These are phyloP conservation scores for Coemansia sp. DNA, from an alignment of 192 early-diverging fungal species.

Conservation along the genomic window DNA sequence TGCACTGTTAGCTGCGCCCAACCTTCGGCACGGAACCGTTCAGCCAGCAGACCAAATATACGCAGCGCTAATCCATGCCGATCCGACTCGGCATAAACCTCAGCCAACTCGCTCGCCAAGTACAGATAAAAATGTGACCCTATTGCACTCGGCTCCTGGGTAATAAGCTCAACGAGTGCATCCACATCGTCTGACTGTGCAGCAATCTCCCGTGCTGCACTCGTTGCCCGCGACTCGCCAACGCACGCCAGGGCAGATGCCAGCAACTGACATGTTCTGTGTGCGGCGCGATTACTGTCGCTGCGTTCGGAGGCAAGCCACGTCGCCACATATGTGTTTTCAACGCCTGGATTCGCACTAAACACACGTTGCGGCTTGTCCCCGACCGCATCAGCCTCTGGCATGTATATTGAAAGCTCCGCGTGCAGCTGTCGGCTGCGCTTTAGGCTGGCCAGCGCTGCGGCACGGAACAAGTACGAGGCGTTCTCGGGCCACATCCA, in stretches of 20 bases:
- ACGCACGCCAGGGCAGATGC: constrained; percentile 16
- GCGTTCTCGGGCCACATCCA: constrained; percentile 43
- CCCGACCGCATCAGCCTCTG: not conserved
- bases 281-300: not conserved
- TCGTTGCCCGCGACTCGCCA: not conserved
- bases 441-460: constrained; percentile 30
- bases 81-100: constrained; percentile 5
- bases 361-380: constrained; percentile 13
- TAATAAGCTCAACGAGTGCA: constrained; percentile 13
- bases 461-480: constrained; percentile 20
- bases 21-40: constrained; percentile 26
- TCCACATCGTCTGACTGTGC: not conserved
- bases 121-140: constrained; percentile 3
- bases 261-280: constrained; percentile 2
- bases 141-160: not conserved
- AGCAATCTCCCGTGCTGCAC: constrained; percentile 7
- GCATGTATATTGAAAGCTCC: constrained; percentile 14
- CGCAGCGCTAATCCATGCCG: constrained; percentile 11
- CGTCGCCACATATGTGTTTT: constrained; percentile 31
- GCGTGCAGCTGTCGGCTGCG: constrained; percentile 2
- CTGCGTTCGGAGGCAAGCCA: constrained; percentile 29
- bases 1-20: constrained; percentile 30
- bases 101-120: constrained; percentile 26
- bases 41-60: constrained; percentile 18
- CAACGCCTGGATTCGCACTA: constrained; percentile 38